Percentiles rank a stretch among this genome's conserved stretches.
Evolutionary conservation across 768 basidiomycete species (phyloP).

Genomic region (Kwoniella pini): DNA sequence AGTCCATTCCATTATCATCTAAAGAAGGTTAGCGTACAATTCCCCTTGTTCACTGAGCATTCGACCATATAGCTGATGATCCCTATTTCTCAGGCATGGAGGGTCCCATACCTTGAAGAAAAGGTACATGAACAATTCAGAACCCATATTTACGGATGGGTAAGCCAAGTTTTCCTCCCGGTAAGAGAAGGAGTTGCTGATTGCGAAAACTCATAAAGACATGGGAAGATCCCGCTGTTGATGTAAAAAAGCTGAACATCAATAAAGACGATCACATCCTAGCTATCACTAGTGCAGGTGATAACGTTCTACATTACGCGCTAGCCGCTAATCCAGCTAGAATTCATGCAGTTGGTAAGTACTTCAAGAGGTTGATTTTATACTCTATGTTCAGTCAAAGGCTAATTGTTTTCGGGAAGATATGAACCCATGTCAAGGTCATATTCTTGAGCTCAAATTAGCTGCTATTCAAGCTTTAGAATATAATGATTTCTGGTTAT

Average conservation of each 20-base stretch:
- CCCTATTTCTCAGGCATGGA: slow-evolving; percentile 62
- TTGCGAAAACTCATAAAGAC: slow-evolving; percentile 28
- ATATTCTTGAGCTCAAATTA: slow-evolving; percentile 75
- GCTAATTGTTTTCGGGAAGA: slow-evolving; percentile 19
- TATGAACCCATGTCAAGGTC: slow-evolving; percentile 63
- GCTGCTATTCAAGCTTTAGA: slow-evolving; percentile 64
- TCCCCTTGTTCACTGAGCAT: neutral
- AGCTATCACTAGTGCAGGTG: slow-evolving; percentile 74
- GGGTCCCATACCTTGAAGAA: slow-evolving; percentile 70
- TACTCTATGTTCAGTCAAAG: neutral
- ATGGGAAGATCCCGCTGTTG: slow-evolving; percentile 72
- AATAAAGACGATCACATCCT: slow-evolving; percentile 67
- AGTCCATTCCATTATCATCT: slow-evolving; percentile 54
- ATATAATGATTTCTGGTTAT: slow-evolving; percentile 64
- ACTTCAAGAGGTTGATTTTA: slow-evolving; percentile 42
- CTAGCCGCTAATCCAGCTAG: slow-evolving; percentile 64
- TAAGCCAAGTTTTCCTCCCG: no score
- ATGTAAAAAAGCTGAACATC: slow-evolving; percentile 66
- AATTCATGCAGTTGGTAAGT: slow-evolving; percentile 74
- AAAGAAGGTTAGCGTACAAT: slow-evolving; percentile 34
- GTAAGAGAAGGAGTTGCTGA: neutral
- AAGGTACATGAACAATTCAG: slow-evolving; percentile 67
- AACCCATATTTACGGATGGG: slow-evolving; percentile 54
- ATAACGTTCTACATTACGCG: slow-evolving; percentile 78
- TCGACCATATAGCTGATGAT: no score